Evolutionary conservation across 768 basidiomycete species (phyloP).

Genomic region (Trametes meyenii): DNA sequence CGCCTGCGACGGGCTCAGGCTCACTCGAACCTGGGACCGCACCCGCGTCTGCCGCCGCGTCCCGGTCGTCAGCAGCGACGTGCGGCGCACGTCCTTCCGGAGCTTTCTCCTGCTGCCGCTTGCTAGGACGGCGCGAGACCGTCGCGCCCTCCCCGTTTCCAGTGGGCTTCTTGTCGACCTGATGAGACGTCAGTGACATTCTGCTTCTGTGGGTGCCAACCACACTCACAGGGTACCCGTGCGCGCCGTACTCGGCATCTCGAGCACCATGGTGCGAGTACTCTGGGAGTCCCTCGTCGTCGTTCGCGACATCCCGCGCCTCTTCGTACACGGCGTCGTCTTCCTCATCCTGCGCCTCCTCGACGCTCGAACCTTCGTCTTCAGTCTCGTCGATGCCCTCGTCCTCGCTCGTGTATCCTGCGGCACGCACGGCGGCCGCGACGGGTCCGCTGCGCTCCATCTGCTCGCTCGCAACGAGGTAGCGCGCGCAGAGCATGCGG

Average conservation of each 20-base stretch:
- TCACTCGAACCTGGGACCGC: background rate
- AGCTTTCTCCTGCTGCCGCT: constrained; percentile 74
- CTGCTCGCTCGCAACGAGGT: constrained; percentile 91
- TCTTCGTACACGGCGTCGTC: constrained; percentile 54
- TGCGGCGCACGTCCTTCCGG: constrained; percentile 57
- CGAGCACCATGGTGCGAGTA: constrained; percentile 53
- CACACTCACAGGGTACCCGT: constrained; percentile 34
- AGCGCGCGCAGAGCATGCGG: constrained; percentile 89
- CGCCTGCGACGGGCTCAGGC: constrained; percentile 10
- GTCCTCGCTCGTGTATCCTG: constrained; percentile 86
- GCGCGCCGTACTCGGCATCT: constrained; percentile 38
- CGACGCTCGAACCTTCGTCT: constrained; percentile 64
- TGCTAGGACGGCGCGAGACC: constrained; percentile 50
- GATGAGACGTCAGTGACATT: constrained; percentile 19
- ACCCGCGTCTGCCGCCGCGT: constrained; percentile 2
- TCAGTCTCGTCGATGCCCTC: constrained; percentile 58
- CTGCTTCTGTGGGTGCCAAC: constrained; percentile 26
- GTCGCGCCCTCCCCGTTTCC: constrained; percentile 35
- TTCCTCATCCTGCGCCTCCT: constrained; percentile 47
- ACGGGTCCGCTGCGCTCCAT: constrained; percentile 93
- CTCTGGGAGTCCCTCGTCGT: constrained; percentile 60
- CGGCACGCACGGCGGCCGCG: constrained; percentile 86
- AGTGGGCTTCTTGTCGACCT: constrained; percentile 52
- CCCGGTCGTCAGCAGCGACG: constrained; percentile 25
- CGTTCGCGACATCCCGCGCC: constrained; percentile 45